Evolutionary conservation across 2,329 filamentous ascomycete genomes (phyloP).

Genomic region (Penicillium corylophilum): DNA sequence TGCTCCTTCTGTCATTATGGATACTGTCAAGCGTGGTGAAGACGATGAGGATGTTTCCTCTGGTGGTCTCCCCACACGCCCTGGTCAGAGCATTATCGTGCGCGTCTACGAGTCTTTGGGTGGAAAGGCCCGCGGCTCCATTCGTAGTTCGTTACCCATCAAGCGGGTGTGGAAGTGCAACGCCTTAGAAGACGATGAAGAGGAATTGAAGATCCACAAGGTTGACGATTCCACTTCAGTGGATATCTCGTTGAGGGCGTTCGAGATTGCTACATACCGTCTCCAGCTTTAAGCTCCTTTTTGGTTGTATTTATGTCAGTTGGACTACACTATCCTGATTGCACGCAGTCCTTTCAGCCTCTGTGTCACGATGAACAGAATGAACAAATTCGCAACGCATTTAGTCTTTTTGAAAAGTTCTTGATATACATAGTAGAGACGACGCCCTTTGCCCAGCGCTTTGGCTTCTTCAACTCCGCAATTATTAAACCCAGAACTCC

Average conservation of each 20-base stretch:
- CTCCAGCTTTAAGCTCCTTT: constrained; percentile 51
- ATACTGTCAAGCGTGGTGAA: constrained; percentile 90
- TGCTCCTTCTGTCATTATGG: constrained; percentile 69
- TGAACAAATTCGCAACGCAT: background rate
- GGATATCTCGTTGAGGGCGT: constrained; percentile 68
- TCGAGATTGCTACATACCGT: constrained; percentile 82
- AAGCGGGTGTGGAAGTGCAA: constrained; percentile 81
- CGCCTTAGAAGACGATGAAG: constrained; percentile 80
- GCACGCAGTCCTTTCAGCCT: background rate
- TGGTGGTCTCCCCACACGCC: constrained; percentile 62
- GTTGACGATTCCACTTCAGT: constrained; percentile 46
- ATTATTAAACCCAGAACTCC: background rate
- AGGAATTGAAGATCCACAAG: constrained; percentile 58
- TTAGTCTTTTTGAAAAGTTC: background rate
- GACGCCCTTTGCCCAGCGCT: background rate
- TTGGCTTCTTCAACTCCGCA: background rate
- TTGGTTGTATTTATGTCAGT: background rate
- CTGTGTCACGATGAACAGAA: background rate
- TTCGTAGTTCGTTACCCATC: constrained; percentile 68
- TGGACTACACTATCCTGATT: background rate
- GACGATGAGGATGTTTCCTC: constrained; percentile 69
- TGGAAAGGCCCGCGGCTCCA: constrained; percentile 70
- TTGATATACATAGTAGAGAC: constrained; percentile 5
- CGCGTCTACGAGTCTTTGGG: constrained; percentile 87
- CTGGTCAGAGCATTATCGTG: constrained; percentile 76